A percentile compares a stretch with the other conserved stretches of the same genome.
These are phyloP conservation scores for Diaporthe sp. DNA, from an alignment of 2,329 filamentous ascomycete species.

Conservation along the genomic window DNA sequence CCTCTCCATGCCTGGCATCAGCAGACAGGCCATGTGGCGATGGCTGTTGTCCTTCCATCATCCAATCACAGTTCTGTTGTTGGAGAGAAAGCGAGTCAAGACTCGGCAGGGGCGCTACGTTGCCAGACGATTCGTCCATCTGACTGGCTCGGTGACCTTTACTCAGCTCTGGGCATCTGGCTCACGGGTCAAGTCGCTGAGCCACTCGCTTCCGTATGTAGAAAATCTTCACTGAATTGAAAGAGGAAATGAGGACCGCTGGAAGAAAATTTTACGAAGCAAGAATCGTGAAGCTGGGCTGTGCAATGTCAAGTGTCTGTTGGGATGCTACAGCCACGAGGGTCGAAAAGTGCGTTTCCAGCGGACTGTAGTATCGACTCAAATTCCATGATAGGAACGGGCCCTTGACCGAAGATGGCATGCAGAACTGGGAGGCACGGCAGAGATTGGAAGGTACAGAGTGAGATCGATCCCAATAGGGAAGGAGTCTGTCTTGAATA, in stretches of 20 bases:
- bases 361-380: background rate
- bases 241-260: background rate
- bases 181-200: background rate
- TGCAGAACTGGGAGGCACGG: background rate
- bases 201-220: background rate
- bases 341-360: background rate
- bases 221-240: background rate
- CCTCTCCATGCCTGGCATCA: background rate
- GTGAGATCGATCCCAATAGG: background rate
- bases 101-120: background rate
- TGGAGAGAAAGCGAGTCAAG: background rate
- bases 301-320: background rate
- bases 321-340: background rate
- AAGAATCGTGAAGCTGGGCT: background rate
- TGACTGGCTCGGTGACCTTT: background rate
- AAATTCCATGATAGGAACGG: background rate
- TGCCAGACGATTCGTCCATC: background rate
- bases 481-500: background rate
- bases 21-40: background rate
- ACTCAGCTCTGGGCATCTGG: background rate
- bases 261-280: background rate
- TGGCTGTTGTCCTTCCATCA: no score
- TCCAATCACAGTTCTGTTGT: background rate
- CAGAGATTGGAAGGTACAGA: background rate
- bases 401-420: background rate